Base-by-base conservation (phyloP, 805 yeast genomes). In the Yamadazyma scolyti region DNA sequence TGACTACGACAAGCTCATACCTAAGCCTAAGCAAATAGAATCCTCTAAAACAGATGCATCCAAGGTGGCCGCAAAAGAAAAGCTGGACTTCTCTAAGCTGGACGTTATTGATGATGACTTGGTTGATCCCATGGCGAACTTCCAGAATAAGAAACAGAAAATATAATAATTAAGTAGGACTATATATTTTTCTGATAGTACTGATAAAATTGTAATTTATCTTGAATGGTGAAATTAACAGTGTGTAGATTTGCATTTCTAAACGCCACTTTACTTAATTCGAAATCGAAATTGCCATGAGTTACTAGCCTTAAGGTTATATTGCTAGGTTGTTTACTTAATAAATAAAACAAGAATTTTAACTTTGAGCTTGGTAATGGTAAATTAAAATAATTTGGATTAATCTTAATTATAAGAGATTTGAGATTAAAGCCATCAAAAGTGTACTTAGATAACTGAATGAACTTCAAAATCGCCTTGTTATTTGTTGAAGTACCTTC, bases 401-500 rank as follows among this genome's bases (percentile, higher is more conserved):
- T 45, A 11, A 55, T 38, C 34, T 65, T 68, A 30, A 68, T 33
- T 25, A 67, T 58, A 22, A 69, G 30, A 0, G 68, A 55, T 33
- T 62, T 67, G 35, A 56, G 40, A 7, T 43, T 44, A 35, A 54
- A 52, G 0, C 35, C 31, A 31, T 37, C 31, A 20, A 61, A 50
- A 4, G 49, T 35, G 23, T 47, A 47, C 12, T 31, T 37, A 9
- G 37, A 12, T 15, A 48, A 33, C 4, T 36, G 28, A 20, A 62
- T 59, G 33, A 83, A 72, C 3, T 86, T 77, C 39, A 89, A 65
- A 1, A 89, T 50, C 0, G 88, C 78, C 39, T 79, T 78, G 30
- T 94, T 93, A 50, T 89, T 90, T 0, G 95, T 77, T 0, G 95
- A 70, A 0, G 95, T 84, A 0, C 95, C 95, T 48, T 88, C 97